Conservation (phyloP, 257 asterid genomes). For the Solanum ahanhuiri region DNA sequence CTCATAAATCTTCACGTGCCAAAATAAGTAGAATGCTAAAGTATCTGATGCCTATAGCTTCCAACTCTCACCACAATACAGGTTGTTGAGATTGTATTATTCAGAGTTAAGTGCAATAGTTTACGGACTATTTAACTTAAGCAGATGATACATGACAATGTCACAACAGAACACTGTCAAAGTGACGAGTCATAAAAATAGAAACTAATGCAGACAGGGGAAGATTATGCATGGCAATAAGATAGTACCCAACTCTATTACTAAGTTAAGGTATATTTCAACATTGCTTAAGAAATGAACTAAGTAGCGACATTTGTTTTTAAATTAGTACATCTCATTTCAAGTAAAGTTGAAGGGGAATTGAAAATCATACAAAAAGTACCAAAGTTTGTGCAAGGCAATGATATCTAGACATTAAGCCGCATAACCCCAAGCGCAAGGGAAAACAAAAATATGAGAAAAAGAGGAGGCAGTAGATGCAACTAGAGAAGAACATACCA, state of each 20-base stretch:
- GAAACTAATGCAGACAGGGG: too few species aligned
- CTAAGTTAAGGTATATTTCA: not conserved
- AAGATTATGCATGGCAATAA: too few species aligned
- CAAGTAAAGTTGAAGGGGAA: not conserved
- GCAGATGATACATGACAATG: not conserved
- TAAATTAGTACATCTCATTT: not conserved
- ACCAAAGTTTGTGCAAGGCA: not conserved
- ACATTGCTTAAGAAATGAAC: not conserved
- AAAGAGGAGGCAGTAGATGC: not conserved
- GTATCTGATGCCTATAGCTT: too few species aligned
- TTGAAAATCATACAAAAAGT: not conserved
- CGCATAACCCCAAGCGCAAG: not conserved
- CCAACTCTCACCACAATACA: too few species aligned
- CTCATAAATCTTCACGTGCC: too few species aligned
- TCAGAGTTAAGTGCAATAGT: not conserved
- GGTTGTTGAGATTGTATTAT: too few species aligned
- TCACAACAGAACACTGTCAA: not conserved
- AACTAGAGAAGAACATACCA: constrained; percentile 14
- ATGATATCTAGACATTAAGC: not conserved
- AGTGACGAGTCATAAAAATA: not conserved
- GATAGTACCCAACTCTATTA: not conserved
- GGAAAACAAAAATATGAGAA: not conserved
- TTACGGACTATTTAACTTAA: not conserved
- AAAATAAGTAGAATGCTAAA: too few species aligned
- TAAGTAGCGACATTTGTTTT: not conserved